phyloP scores from a whole-genome alignment of 768 basidiomycete species.

The Albatrellus ellisii region DNA sequence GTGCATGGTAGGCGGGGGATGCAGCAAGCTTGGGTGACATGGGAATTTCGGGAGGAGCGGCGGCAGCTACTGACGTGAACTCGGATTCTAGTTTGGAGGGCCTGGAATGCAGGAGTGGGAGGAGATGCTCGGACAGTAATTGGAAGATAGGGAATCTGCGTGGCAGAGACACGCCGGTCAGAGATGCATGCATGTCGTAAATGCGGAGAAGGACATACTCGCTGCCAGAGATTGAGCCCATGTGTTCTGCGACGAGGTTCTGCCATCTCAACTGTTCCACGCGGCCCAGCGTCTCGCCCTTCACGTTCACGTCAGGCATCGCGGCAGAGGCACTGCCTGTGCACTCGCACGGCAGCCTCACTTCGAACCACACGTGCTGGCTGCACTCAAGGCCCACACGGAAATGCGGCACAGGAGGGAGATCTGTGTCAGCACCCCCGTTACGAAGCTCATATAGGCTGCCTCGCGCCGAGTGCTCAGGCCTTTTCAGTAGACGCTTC shows the following conservation, averaged over 20 bases:
- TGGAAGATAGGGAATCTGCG: conserved; percentile 50
- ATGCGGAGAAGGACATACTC: neutral
- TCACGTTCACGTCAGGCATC: conserved; percentile 11
- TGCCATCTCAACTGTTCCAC: conserved; percentile 2
- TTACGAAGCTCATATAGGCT: conserved; percentile 5
- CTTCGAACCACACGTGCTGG: neutral
- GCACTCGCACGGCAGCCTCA: neutral
- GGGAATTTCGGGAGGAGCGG: neutral
- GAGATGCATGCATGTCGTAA: no score
- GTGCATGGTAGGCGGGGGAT: conserved; percentile 33
- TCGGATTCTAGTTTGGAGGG: no score
- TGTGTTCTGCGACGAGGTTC: neutral
- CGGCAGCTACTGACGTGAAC: no score
- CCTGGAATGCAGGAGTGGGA: conserved; percentile 42
- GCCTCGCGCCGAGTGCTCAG: neutral
- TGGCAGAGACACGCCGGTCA: no score
- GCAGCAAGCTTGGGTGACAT: neutral
- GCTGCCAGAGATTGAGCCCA: conserved; percentile 9
- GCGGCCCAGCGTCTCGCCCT: neutral
- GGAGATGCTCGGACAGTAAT: conserved; percentile 40
- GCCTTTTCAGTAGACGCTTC: no score
- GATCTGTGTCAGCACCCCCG: conserved; percentile 6
- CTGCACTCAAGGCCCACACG: neutral
- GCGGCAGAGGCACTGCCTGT: conserved; percentile 3
- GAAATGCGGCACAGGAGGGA: neutral